Evolutionary conservation across 2,329 filamentous ascomycete genomes (phyloP).

Genomic region (Esteya vermicola): DNA sequence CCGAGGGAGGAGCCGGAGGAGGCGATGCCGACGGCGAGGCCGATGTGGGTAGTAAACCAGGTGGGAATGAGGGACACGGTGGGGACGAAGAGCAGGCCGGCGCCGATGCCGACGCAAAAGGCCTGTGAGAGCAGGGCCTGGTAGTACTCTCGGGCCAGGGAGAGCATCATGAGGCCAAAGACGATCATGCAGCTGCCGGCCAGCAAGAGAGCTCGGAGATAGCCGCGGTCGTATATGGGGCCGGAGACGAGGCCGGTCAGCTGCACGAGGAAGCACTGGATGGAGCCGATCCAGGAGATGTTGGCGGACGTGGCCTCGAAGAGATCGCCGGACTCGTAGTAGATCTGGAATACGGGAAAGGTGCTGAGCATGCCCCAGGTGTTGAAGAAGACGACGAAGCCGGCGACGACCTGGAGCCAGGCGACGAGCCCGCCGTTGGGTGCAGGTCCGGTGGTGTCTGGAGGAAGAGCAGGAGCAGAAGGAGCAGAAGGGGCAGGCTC

Average conservation of each 20-base stretch:
- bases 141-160: slow-evolving; percentile 22
- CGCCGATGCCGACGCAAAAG: slow-evolving; percentile 26
- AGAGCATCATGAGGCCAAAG: slow-evolving; percentile 31
- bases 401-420: slow-evolving; percentile 2
- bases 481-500: not conserved
- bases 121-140: slow-evolving; percentile 28
- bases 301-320: slow-evolving; percentile 14
- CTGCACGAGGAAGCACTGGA: slow-evolving; percentile 30
- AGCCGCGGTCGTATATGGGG: slow-evolving; percentile 31
- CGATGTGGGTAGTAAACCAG: slow-evolving; percentile 24
- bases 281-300: slow-evolving; percentile 31
- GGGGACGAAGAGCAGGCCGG: slow-evolving; percentile 23
- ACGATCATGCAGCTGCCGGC: slow-evolving; percentile 26
- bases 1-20: slow-evolving; percentile 25
- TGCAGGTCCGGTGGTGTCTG: not conserved
- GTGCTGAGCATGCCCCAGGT: slow-evolving; percentile 31
- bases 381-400: slow-evolving; percentile 38
- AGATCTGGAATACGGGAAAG: slow-evolving; percentile 41
- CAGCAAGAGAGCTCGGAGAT: slow-evolving; percentile 24
- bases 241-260: slow-evolving; percentile 26
- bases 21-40: slow-evolving; percentile 27
- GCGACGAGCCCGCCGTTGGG: slow-evolving; percentile 3
- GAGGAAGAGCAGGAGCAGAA: not conserved
- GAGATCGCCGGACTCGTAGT: slow-evolving; percentile 27
- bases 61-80: slow-evolving; percentile 23